Percentiles rank a stretch among this genome's conserved stretches.
phyloP scores from a whole-genome alignment of 352 stramenopile genomes.

The Pythium angustatum region DNA sequence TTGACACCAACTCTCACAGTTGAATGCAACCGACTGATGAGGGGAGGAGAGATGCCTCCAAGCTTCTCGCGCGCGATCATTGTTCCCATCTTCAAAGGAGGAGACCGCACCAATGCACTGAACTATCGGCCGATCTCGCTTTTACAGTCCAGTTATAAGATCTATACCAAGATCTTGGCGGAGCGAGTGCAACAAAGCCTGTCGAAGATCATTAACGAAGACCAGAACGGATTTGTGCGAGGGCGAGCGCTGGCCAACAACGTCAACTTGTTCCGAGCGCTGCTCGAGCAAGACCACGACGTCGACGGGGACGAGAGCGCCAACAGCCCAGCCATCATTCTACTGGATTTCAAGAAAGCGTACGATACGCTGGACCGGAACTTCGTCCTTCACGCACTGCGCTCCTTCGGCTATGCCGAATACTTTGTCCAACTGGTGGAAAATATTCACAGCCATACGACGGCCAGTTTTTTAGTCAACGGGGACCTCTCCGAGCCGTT shows the following conservation, averaged over 20 bases:
- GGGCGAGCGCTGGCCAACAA: conserved; percentile 5
- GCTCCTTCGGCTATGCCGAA: background rate
- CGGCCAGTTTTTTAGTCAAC: conserved; percentile 17
- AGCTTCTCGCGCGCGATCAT: background rate
- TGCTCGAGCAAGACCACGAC: conserved; percentile 6
- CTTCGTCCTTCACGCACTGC: background rate
- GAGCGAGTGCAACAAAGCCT: conserved; percentile 5
- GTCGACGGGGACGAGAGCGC: too few species aligned
- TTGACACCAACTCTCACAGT: background rate
- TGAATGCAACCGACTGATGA: background rate
- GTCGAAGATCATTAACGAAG: conserved; percentile 2
- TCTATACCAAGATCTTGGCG: conserved; percentile 23
- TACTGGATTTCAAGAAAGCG: conserved; percentile 19
- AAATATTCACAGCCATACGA: background rate
- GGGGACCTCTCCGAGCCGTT: background rate
- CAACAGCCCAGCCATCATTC: conserved; percentile 1
- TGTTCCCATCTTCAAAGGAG: conserved; percentile 23
- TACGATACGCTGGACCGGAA: conserved; percentile 19
- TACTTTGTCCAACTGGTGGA: background rate
- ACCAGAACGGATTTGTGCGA: conserved; percentile 33
- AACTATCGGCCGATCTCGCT: conserved; percentile 34
- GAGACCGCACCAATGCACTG: conserved; percentile 10
- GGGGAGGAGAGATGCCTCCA: background rate
- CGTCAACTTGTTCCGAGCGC: conserved; percentile 7
- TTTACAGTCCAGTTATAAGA: conserved; percentile 26